phyloP scores from a whole-genome alignment of 805 yeast species.

The Sugiyamaella americana region DNA sequence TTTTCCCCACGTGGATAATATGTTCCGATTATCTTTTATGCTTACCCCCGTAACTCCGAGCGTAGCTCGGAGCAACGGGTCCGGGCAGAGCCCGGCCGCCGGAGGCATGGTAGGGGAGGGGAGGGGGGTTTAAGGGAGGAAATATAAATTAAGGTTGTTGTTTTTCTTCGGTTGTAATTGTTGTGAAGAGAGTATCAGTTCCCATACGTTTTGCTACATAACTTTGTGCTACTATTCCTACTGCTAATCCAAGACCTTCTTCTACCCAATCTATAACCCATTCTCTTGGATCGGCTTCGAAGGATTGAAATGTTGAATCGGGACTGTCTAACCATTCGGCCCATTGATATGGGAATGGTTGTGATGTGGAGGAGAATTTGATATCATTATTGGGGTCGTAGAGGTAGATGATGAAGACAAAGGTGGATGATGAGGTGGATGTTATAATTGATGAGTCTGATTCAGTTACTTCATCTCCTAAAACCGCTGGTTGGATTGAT shows the following conservation, averaged over 20 bases:
- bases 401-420: constrained; percentile 69
- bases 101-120: too few relatives aligned
- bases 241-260: constrained; percentile 67
- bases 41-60: too few relatives aligned
- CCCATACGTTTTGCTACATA: constrained; percentile 92
- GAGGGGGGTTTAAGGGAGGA: too few relatives aligned
- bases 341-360: constrained; percentile 88
- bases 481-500: constrained; percentile 55
- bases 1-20: too few relatives aligned
- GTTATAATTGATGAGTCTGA: constrained; percentile 20
- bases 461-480: constrained; percentile 7
- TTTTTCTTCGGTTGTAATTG: neutral
- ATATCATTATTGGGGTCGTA: constrained; percentile 76
- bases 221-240: constrained; percentile 85
- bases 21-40: too few relatives aligned
- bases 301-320: constrained; percentile 32
- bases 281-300: constrained; percentile 66
- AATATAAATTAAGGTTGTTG: too few relatives aligned
- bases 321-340: constrained; percentile 74
- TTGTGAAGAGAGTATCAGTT: constrained; percentile 20
- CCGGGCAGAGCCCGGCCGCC: too few relatives aligned
- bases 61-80: too few relatives aligned
- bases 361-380: constrained; percentile 70
- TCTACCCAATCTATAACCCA: constrained; percentile 79
- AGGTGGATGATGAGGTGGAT: constrained; percentile 41